These are phyloP conservation scores for Xylariomycetidae sp. DNA, from an alignment of 2,329 filamentous ascomycete species.

Conservation along the genomic window DNA sequence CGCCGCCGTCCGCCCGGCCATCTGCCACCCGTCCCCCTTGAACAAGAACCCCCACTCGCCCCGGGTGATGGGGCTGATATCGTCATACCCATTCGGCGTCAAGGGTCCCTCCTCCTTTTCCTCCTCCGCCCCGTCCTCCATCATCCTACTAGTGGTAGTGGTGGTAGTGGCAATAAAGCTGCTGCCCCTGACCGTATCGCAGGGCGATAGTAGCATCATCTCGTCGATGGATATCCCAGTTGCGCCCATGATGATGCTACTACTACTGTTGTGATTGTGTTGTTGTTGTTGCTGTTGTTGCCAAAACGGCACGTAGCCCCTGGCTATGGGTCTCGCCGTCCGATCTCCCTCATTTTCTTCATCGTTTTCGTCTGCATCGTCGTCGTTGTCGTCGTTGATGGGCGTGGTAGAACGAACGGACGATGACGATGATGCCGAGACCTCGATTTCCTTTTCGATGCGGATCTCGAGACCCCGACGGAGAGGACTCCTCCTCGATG, in stretches of 20 bases:
- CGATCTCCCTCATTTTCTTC: slow-evolving; percentile 23
- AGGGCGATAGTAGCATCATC: slow-evolving; percentile 33
- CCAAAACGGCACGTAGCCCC: slow-evolving; percentile 14
- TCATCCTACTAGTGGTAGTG: no score
- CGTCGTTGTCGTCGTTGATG: slow-evolving; percentile 9
- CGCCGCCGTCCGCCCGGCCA: slow-evolving; percentile 38
- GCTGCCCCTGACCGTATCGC: slow-evolving; percentile 5
- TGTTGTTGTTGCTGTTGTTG: background rate
- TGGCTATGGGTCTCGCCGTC: slow-evolving; percentile 19
- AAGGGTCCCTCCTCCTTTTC: slow-evolving; percentile 37
- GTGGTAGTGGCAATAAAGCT: no score
- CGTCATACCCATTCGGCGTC: slow-evolving; percentile 57
- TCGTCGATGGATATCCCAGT: slow-evolving; percentile 40
- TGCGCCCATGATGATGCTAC: no score
- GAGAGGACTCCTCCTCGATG: no score
- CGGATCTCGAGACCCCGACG: slow-evolving; percentile 15
- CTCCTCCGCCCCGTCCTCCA: no score
- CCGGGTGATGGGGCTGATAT: slow-evolving; percentile 58
- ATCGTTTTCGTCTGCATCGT: slow-evolving; percentile 32
- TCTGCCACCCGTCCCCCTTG: slow-evolving; percentile 40
- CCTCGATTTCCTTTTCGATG: no score
- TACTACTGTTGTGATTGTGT: no score
- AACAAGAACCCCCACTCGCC: slow-evolving; percentile 61
- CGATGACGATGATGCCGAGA: no score
- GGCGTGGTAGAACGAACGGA: no score